Conservation (phyloP, 106 monocot species). For the Dactylorhiza incarnata region DNA sequence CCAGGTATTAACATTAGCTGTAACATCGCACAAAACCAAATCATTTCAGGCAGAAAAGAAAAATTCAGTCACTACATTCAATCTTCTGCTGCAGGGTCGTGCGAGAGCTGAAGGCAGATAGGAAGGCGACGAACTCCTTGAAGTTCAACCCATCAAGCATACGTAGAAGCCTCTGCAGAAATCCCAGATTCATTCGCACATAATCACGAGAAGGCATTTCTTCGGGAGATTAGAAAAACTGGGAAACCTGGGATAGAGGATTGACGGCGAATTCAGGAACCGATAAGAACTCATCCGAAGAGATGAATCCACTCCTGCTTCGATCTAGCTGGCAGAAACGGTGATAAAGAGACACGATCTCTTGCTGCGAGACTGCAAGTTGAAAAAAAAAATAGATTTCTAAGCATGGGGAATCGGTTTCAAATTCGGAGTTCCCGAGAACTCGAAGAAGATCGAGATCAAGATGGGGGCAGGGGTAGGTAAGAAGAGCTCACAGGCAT, state of each 20-base stretch:
- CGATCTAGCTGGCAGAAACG: slow-evolving; percentile 24
- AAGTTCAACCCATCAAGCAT: slow-evolving; percentile 27
- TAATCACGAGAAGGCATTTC: too few relatives aligned
- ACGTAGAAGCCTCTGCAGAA: slow-evolving; percentile 37
- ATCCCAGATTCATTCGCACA: too few relatives aligned
- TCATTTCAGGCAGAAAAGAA: not conserved
- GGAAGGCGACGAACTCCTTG: too few relatives aligned
- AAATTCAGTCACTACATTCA: not conserved
- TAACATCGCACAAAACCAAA: too few relatives aligned
- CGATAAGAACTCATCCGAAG: slow-evolving; percentile 19
- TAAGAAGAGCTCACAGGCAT: slow-evolving; percentile 41
- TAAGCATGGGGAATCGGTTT: not conserved
- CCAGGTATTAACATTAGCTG: too few relatives aligned
- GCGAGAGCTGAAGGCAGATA: slow-evolving; percentile 1
- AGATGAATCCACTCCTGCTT: slow-evolving; percentile 10
- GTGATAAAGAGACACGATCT: slow-evolving; percentile 19
- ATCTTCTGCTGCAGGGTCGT: not conserved
- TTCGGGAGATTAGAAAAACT: not conserved
- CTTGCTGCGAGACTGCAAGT: slow-evolving; percentile 15
- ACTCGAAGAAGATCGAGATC: not conserved
- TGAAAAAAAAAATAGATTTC: not conserved
- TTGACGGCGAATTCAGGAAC: slow-evolving; percentile 19
- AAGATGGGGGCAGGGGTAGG: not conserved
- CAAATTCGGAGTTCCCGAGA: not conserved
- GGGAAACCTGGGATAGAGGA: slow-evolving; percentile 14